These are phyloP conservation scores for Apodospora peruviana DNA, from an alignment of 495 filamentous ascomycete species.

Conservation along the genomic window DNA sequence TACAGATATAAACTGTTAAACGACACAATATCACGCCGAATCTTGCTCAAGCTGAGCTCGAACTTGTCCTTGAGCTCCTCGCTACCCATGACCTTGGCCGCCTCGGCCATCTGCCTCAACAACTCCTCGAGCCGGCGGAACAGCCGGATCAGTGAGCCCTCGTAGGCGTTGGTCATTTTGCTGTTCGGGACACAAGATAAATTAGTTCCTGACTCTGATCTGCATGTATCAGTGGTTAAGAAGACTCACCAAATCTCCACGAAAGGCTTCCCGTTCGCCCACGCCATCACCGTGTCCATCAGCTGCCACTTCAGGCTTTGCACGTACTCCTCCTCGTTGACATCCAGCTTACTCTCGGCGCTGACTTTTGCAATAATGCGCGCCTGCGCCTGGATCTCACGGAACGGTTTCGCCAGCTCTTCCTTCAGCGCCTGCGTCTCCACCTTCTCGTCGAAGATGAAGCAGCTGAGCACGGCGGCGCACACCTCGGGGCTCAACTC, in stretches of 20 bases:
- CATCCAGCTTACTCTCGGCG: conserved; percentile 79
- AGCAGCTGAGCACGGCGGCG: conserved; percentile 80
- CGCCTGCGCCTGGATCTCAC: conserved; percentile 79
- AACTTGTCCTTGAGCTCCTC: conserved; percentile 90
- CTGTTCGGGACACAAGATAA: conserved; percentile 35
- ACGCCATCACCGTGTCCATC: conserved; percentile 93
- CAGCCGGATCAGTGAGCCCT: conserved; percentile 90
- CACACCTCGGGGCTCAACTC: conserved; percentile 81
- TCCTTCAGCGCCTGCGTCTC: conserved; percentile 69
- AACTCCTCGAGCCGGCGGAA: conserved; percentile 95
- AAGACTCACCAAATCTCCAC: conserved; percentile 83
- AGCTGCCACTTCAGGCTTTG: conserved; percentile 82
- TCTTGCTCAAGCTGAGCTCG: conserved; percentile 73
- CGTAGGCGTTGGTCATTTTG: conserved; percentile 98
- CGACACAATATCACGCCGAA: conserved; percentile 86
- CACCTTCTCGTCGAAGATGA: conserved; percentile 94
- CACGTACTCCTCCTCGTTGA: conserved; percentile 92
- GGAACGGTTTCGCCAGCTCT: conserved; percentile 77
- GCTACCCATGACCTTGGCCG: conserved; percentile 94
- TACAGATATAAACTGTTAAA: conserved; percentile 88
- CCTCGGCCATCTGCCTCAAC: conserved; percentile 95
- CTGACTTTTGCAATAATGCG: conserved; percentile 85
- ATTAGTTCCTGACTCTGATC: conserved; percentile 14
- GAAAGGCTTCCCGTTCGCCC: conserved; percentile 89
- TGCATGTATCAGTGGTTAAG: neutral